Evolutionary conservation across 2,329 filamentous ascomycete species (phyloP), one percentile per base, ranked within the genome.

Genomic region (Sclerotinia borealis): DNA sequence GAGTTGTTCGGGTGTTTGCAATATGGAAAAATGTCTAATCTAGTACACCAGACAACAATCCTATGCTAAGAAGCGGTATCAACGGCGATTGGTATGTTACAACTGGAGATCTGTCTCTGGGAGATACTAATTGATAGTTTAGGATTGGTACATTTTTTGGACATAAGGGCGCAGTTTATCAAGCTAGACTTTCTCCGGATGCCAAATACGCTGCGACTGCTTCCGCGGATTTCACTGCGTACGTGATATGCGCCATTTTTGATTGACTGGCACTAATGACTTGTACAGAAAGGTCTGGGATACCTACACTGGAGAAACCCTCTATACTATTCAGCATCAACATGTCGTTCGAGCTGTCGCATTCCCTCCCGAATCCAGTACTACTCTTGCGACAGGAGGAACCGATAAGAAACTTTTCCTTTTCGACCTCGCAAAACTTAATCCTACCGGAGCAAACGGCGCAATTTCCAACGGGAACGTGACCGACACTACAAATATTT

Each of bases 151-250:
- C 95, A 43, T 98, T 98, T 75, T 89, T 99, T 72, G 95, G 95
- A 47, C 95, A 99, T 80, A 98, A 99, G 79, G 95, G 95, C 67
- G 95, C 95, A 43, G 93, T 98, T 65, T 99, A 95, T 92, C 93
- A 97, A 79, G 91, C 93, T 61, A 86, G 93, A 71, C 83, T 99
- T 41, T 96, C 92, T 60, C 87, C 91, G 25, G 92, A 98, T 78
- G 91, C 92, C 48, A 87, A 86, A 31, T 88, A 92, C 54, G 93
- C 95, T 63, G 95, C 93, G 11, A 98, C 96, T 39, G 95, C 91
- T 52, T 96, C 93, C 56, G 95, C 95, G 58, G 95, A 99, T 76
- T 99, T 99, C 76, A 95, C 92, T 63, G 92, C 92, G 90, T 93
- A 81, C 73, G 88, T 79, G 56, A 11, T 15, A 34, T 62, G 37